Conservation (phyloP, 2,329 filamentous ascomycete species). For the Dothideomycetes sp. region DNA sequence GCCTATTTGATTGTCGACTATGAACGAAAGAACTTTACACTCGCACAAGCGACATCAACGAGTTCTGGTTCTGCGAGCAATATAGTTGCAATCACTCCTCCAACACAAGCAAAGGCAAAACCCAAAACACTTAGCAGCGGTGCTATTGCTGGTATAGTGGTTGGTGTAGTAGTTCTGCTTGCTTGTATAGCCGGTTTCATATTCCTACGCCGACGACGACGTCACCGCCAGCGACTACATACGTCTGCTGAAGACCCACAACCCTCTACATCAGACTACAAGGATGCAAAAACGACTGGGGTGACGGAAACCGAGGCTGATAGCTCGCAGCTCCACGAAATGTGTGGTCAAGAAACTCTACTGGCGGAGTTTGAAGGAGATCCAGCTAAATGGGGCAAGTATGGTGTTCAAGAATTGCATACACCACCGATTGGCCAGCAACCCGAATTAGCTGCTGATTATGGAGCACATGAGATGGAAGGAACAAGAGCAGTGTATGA, state of each 20-base stretch:
- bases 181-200: background rate
- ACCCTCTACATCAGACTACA: no score
- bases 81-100: conserved; percentile 24
- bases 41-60: conserved; percentile 50
- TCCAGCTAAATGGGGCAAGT: background rate
- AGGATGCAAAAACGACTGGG: background rate
- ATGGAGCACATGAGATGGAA: background rate
- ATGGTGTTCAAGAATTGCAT: background rate
- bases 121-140: conserved; percentile 12
- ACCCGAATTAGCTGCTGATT: background rate
- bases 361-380: background rate
- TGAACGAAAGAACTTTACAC: conserved; percentile 24
- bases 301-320: background rate
- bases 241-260: no score
- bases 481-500: background rate
- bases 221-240: background rate
- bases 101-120: background rate
- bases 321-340: background rate
- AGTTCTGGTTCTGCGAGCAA: conserved; percentile 31
- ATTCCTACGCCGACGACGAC: background rate
- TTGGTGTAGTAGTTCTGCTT: conserved; percentile 8
- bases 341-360: background rate
- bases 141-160: conserved; percentile 14
- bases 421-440: no score
- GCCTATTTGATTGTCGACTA: conserved; percentile 34